These are phyloP conservation scores for Henckelia pumila DNA, from an alignment of 257 asterid species.

Conservation along the genomic window DNA sequence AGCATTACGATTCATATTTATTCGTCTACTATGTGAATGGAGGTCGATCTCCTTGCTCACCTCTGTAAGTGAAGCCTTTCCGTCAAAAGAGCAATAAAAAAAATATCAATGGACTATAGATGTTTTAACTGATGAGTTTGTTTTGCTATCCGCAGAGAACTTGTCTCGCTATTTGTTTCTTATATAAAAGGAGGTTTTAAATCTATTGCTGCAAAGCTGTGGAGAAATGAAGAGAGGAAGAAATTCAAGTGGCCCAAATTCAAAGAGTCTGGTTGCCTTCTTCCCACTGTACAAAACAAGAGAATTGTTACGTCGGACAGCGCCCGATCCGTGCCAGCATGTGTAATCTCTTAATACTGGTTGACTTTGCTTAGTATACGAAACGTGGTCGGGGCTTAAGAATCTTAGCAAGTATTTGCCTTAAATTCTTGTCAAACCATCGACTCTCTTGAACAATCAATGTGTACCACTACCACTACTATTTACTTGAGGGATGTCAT, in stretches of 20 bases:
- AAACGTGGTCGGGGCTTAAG: no score
- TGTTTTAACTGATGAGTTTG: slow-evolving; percentile 12
- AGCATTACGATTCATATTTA: slow-evolving; percentile 82
- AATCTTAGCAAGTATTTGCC: not conserved
- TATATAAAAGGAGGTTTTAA: slow-evolving; percentile 62
- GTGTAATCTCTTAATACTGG: slow-evolving; percentile 32
- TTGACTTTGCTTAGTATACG: not conserved
- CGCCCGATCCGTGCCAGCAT: slow-evolving; percentile 37
- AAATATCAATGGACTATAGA: no score
- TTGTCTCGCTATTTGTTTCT: slow-evolving; percentile 49
- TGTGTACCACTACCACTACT: not conserved
- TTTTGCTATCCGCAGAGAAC: slow-evolving; percentile 55
- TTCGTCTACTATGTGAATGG: slow-evolving; percentile 93
- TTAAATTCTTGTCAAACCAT: not conserved
- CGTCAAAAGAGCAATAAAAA: not conserved
- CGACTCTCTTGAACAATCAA: not conserved
- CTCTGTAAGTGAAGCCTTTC: slow-evolving; percentile 57
- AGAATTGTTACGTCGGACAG: slow-evolving; percentile 47
- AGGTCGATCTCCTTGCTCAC: slow-evolving; percentile 95
- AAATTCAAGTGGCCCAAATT: slow-evolving; percentile 56
- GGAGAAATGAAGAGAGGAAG: slow-evolving; percentile 72
- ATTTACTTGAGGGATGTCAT: no score
- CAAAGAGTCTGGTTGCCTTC: slow-evolving; percentile 71
- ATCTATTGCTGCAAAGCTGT: slow-evolving; percentile 58
- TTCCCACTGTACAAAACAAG: slow-evolving; percentile 66